Evolutionary conservation across 192 early-diverging fungal species (phyloP).

Genomic region (Gigaspora rosea): DNA sequence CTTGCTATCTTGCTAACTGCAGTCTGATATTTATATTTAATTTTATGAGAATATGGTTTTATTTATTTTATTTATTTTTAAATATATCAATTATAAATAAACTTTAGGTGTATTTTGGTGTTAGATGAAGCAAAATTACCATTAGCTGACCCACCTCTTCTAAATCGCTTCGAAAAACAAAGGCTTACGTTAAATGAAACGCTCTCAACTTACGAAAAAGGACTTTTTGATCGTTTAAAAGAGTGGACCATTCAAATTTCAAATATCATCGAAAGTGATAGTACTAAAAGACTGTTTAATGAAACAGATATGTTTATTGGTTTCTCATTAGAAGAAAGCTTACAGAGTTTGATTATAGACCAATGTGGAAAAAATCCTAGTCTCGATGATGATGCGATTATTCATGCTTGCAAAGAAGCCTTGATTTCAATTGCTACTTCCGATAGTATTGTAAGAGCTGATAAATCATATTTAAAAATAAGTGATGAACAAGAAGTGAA

Average conservation of each 20-base stretch:
- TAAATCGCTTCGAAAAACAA: slow-evolving; percentile 30
- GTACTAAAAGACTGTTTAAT: background rate
- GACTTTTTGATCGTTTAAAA: background rate
- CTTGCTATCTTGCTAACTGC: too few relatives aligned
- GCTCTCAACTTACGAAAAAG: background rate
- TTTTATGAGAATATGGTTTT: too few relatives aligned
- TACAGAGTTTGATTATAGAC: slow-evolving; percentile 29
- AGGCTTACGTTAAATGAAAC: slow-evolving; percentile 15
- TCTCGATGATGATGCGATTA: background rate
- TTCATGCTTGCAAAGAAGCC: slow-evolving; percentile 21
- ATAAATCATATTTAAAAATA: background rate
- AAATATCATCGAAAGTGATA: background rate
- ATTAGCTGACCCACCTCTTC: background rate
- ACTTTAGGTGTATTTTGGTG: slow-evolving; percentile 28
- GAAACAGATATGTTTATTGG: slow-evolving; percentile 32
- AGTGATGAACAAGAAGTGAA: slow-evolving; percentile 1
- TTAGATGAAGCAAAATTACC: slow-evolving; percentile 15
- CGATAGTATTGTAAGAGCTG: slow-evolving; percentile 24
- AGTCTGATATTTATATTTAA: background rate
- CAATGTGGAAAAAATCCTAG: slow-evolving; percentile 10
- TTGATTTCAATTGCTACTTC: slow-evolving; percentile 24
- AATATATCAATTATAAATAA: background rate
- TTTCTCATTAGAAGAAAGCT: slow-evolving; percentile 4
- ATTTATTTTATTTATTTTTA: background rate
- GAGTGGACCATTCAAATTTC: slow-evolving; percentile 29